Base-by-base conservation (phyloP, 2,329 filamentous ascomycete genomes). In the Intubia oerlemansii region DNA sequence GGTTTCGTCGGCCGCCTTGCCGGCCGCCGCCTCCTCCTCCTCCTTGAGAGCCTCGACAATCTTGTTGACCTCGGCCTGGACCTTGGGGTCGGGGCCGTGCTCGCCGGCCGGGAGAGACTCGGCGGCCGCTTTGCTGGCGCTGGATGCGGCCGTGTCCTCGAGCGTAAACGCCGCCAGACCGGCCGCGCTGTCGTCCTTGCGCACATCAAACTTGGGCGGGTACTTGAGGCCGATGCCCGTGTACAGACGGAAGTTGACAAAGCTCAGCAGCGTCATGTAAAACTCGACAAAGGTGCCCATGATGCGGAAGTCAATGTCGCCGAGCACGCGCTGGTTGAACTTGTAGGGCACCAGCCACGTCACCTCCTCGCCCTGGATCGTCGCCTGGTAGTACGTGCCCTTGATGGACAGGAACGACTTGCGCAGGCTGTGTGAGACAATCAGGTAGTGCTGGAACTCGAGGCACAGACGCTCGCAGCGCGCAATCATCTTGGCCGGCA, bases 231-330 rank as follows among this genome's bases (percentile, higher is more conserved):
- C 88, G 37, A 91, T 60, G 1, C 79, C 73, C 1, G 82, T 92
- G 57, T 93, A 98, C 26, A 98, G 62, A 38, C 81, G 64, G 61
- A 82, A 98, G 61, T 98, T 93, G 53, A 95, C 72, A 44, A 98
- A 98, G 35, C 85, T 78, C 13, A 98, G 61, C 10, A 98, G 63
- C 5, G 85, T 95, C 44, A 90, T 92, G 59, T 98, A 98, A 51
- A 98, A 98, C 50, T 98, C 85, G 39, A 98, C 73, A 47, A 98
- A 98, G 5, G 88, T 98, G 34, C 81, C 85, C 88, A 98, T 98
- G 53, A 98, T 98, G 44, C 88, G 66, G 57, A 93, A 98, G 51
- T 98, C 88, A 38, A 98, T 77, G 51, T 98, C 88, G 33, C 77
- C 80, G 23, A 88, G 79, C 10, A 92, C 74, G 41, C 79, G 66